Conservation (phyloP, 345 rosid genomes). For the Camelina hispida region DNA sequence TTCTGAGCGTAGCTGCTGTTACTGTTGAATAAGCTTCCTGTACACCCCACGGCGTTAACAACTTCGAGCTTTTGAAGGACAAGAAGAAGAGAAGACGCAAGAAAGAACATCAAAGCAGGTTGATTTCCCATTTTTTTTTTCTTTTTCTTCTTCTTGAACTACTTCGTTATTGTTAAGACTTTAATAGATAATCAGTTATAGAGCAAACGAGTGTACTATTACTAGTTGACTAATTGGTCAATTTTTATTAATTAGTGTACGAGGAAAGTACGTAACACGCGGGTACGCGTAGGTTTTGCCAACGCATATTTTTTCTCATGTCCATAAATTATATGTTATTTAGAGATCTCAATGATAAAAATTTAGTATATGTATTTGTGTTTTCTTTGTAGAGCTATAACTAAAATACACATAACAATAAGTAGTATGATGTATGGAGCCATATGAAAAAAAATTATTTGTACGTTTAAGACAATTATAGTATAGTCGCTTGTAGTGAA, state of each 20-base stretch:
- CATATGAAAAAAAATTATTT: neutral
- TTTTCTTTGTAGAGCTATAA: neutral
- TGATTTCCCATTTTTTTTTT: neutral
- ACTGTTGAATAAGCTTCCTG: conserved; percentile 12
- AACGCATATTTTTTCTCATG: neutral
- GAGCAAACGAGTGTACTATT: neutral
- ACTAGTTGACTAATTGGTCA: neutral
- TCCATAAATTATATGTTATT: neutral
- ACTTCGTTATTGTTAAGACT: neutral
- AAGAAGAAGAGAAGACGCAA: conserved; percentile 28
- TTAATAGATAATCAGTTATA: neutral
- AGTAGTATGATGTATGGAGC: neutral
- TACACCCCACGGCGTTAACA: conserved; percentile 12
- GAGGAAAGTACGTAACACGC: neutral
- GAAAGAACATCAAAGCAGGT: conserved; percentile 20
- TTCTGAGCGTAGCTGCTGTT: conserved; percentile 19
- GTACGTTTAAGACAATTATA: neutral
- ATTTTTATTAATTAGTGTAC: too few relatives aligned
- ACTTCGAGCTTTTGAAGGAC: neutral
- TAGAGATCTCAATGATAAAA: neutral
- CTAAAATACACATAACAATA: neutral
- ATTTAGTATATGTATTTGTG: neutral
- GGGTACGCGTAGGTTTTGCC: neutral
- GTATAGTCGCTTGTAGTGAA: neutral
- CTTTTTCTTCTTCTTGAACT: neutral